phyloP scores from a whole-genome alignment of 2,329 filamentous ascomycete species.

The Botryotinia calthae region DNA sequence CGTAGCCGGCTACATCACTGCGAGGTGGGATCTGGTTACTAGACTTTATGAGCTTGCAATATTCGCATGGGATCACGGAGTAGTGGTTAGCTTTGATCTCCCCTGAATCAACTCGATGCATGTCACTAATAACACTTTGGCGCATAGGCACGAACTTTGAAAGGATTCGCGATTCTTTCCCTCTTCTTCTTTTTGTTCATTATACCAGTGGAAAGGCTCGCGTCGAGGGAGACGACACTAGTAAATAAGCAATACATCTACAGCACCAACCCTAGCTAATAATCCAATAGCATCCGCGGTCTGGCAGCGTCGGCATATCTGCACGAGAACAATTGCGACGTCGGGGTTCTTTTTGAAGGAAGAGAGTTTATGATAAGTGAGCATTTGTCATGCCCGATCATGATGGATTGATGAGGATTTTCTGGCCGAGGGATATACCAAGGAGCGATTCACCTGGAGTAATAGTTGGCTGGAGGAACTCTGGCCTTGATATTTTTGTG shows the following conservation, averaged over 20 bases:
- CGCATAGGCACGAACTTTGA: slow-evolving; percentile 72
- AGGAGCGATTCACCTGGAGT: slow-evolving; percentile 73
- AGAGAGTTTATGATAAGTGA: not conserved
- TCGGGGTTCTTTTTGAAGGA: slow-evolving; percentile 81
- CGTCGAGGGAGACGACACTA: slow-evolving; percentile 73
- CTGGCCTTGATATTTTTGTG: slow-evolving; percentile 83
- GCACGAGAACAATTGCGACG: slow-evolving; percentile 92
- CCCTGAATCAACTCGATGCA: not conserved
- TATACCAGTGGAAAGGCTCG: slow-evolving; percentile 80
- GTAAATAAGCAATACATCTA: slow-evolving; percentile 51
- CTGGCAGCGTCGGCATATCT: slow-evolving; percentile 76
- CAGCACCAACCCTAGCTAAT: slow-evolving; percentile 28
- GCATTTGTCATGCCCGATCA: slow-evolving; percentile 62
- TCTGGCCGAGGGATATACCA: slow-evolving; percentile 89
- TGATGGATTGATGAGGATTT: slow-evolving; percentile 95
- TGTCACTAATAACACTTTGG: slow-evolving; percentile 22
- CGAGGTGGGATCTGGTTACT: slow-evolving; percentile 97
- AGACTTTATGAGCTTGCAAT: slow-evolving; percentile 94
- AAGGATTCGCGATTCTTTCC: slow-evolving; percentile 80
- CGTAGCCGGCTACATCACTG: slow-evolving; percentile 98
- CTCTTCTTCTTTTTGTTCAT: slow-evolving; percentile 81
- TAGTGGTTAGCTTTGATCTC: slow-evolving; percentile 62
- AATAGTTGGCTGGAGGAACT: slow-evolving; percentile 94
- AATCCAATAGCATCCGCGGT: slow-evolving; percentile 70
- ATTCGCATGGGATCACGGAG: slow-evolving; percentile 98